Percentiles rank a stretch among this genome's conserved stretches.
These are phyloP conservation scores for Casuarina cunninghamiana DNA, from an alignment of 306 rosid genomes.

Conservation along the genomic window DNA sequence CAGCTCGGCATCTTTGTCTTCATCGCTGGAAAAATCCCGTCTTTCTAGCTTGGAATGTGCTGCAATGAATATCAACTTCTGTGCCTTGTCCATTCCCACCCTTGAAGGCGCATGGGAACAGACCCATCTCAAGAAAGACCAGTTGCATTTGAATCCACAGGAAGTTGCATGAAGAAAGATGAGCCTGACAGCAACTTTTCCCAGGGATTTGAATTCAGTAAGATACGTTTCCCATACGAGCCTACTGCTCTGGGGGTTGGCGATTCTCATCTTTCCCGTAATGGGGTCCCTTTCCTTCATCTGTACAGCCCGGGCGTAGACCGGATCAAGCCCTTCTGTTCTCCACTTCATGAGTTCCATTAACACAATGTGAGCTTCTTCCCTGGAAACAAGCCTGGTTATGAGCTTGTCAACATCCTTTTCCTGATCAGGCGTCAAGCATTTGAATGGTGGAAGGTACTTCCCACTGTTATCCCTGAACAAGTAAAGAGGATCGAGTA, in stretches of 20 bases:
- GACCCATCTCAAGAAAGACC: conserved; percentile 57
- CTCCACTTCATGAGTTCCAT: conserved; percentile 82
- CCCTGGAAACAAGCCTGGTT: conserved; percentile 55
- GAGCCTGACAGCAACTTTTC: conserved; percentile 64
- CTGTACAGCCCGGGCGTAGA: conserved; percentile 64
- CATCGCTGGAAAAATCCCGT: conserved; percentile 48
- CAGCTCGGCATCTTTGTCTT: conserved; percentile 50
- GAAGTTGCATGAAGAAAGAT: conserved; percentile 71
- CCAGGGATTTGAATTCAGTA: conserved; percentile 57
- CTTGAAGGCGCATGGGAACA: conserved; percentile 48
- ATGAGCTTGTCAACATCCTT: conserved; percentile 62
- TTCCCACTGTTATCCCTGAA: conserved; percentile 61
- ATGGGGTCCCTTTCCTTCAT: conserved; percentile 60
- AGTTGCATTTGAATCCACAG: conserved; percentile 57
- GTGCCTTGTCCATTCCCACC: conserved; percentile 44
- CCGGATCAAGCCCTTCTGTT: conserved; percentile 70
- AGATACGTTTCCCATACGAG: conserved; percentile 69
- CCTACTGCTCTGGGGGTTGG: conserved; percentile 64
- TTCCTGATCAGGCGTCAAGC: conserved; percentile 57
- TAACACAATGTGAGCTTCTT: conserved; percentile 61
- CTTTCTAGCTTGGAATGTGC: conserved; percentile 66
- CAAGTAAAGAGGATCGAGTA: conserved; percentile 63
- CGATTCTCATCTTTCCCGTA: conserved; percentile 54
- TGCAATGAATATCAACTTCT: conserved; percentile 61
- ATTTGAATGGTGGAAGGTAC: conserved; percentile 68